A percentile compares a stretch with the other conserved stretches of the same genome.
Conservation (phyloP, 2,329 filamentous ascomycete species). For the Pseudohalonectria lignicola region DNA sequence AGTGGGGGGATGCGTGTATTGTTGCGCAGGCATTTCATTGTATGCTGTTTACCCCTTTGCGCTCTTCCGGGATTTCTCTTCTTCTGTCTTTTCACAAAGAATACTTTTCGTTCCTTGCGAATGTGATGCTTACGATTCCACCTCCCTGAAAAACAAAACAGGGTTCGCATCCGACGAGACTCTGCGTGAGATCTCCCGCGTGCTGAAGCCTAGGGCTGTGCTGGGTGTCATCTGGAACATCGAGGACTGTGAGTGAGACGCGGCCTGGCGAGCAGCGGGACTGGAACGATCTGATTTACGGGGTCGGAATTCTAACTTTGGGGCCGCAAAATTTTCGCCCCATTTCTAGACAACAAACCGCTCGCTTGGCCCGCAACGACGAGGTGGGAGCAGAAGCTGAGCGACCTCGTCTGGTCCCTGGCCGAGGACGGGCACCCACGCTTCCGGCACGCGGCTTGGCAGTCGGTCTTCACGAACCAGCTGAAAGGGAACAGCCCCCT, state of each 20-base stretch:
- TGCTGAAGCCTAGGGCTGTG: constrained; percentile 47
- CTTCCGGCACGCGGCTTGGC: constrained; percentile 56
- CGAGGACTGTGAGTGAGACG: constrained; percentile 48
- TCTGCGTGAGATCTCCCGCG: constrained; percentile 53
- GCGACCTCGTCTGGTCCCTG: constrained; percentile 43
- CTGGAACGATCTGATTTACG: neutral
- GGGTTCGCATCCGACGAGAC: constrained; percentile 59
- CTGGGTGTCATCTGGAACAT: constrained; percentile 66
- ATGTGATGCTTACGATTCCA: constrained; percentile 24
- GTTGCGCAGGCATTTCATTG: constrained; percentile 56
- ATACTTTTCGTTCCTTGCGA: too few relatives aligned
- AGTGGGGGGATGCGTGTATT: constrained; percentile 53
- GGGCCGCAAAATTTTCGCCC: neutral
- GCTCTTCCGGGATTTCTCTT: too few relatives aligned
- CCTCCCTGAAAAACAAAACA: neutral
- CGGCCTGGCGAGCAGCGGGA: too few relatives aligned
- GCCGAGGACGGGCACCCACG: constrained; percentile 48
- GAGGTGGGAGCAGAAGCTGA: constrained; percentile 50
- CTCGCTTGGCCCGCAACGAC: constrained; percentile 41
- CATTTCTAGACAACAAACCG: constrained; percentile 58
- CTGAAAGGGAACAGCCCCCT: constrained; percentile 37
- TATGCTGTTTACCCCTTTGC: too few relatives aligned
- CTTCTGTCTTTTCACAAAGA: too few relatives aligned
- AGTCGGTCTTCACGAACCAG: constrained; percentile 51
- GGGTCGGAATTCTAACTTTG: neutral